Percentiles rank a stretch among this genome's conserved stretches.
Evolutionary conservation across 306 rosid genomes (phyloP).

Genomic region (Corylus avellana): DNA sequence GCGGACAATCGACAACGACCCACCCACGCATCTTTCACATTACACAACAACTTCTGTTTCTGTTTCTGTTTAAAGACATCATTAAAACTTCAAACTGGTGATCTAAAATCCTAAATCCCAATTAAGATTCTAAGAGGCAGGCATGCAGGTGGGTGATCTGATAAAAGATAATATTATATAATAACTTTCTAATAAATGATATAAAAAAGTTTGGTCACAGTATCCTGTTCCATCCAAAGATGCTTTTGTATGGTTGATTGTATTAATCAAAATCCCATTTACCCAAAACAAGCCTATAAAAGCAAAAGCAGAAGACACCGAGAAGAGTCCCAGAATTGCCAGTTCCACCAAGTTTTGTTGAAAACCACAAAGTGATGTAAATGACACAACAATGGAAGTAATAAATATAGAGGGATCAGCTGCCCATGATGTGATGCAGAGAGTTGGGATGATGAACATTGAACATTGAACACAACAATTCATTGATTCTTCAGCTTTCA

Average conservation of each 20-base stretch:
- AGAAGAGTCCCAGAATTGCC: not conserved
- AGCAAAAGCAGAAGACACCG: slow-evolving; percentile 8
- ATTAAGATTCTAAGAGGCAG: no score
- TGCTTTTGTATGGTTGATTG: not conserved
- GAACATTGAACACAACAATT: slow-evolving; percentile 17
- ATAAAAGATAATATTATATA: not conserved
- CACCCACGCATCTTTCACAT: not conserved
- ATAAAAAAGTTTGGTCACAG: slow-evolving; percentile 45
- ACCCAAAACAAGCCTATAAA: slow-evolving; percentile 3
- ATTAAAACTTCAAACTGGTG: no score
- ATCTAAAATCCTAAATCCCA: no score
- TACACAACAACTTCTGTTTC: no score
- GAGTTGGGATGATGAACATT: not conserved
- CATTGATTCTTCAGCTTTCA: slow-evolving; percentile 5
- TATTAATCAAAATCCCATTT: slow-evolving; percentile 12
- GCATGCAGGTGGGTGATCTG: slow-evolving; percentile 12
- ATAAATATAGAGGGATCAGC: slow-evolving; percentile 3
- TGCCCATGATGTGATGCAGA: slow-evolving; percentile 14
- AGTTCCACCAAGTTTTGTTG: not conserved
- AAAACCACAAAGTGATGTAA: not conserved
- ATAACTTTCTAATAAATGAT: not conserved
- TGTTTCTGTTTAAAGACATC: no score
- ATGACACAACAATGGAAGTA: not conserved
- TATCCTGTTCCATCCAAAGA: slow-evolving; percentile 38
- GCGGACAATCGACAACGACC: not conserved